These are phyloP conservation scores for Moringa oleifera DNA, from an alignment of 345 rosid genomes.

Conservation along the genomic window DNA sequence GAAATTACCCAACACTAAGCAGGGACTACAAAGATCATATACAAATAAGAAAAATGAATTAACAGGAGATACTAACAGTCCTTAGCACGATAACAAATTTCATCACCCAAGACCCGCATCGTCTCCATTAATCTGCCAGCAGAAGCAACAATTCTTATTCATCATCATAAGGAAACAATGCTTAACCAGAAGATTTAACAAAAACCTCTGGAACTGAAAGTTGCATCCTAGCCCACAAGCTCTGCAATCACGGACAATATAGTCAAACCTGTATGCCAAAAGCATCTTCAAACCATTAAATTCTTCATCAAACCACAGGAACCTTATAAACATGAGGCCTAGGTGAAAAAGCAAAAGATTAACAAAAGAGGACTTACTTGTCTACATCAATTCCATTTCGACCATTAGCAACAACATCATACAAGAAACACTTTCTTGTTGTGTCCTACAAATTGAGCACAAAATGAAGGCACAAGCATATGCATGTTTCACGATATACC, in stretches of 20 bases:
- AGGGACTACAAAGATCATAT: slow-evolving; percentile 3
- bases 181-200: slow-evolving; percentile 18
- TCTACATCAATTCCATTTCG: slow-evolving; percentile 96
- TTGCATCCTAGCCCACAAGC: slow-evolving; percentile 90
- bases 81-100: slow-evolving; percentile 92
- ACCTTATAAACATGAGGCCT: slow-evolving; percentile 4
- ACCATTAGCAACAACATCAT: slow-evolving; percentile 98
- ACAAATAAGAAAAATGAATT: slow-evolving; percentile 9
- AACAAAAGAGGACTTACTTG: slow-evolving; percentile 46
- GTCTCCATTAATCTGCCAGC: slow-evolving; percentile 77
- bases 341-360: slow-evolving; percentile 14
- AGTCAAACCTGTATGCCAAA: slow-evolving; percentile 65
- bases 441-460: slow-evolving; percentile 33
- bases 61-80: slow-evolving; percentile 60
- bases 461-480: slow-evolving; percentile 6
- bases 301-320: neutral
- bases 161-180: slow-evolving; percentile 4
- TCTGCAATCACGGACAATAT: slow-evolving; percentile 83
- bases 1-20: slow-evolving; percentile 19
- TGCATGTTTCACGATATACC: slow-evolving; percentile 6
- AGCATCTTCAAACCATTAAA: neutral
- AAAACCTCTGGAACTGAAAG: slow-evolving; percentile 78
- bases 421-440: slow-evolving; percentile 68
- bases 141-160: slow-evolving; percentile 11
- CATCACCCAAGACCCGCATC: slow-evolving; percentile 82